Evolutionary conservation across 805 yeast genomes (phyloP), one percentile per base, ranked within the genome.

Genomic region (Pichia rugopelliculosa): DNA sequence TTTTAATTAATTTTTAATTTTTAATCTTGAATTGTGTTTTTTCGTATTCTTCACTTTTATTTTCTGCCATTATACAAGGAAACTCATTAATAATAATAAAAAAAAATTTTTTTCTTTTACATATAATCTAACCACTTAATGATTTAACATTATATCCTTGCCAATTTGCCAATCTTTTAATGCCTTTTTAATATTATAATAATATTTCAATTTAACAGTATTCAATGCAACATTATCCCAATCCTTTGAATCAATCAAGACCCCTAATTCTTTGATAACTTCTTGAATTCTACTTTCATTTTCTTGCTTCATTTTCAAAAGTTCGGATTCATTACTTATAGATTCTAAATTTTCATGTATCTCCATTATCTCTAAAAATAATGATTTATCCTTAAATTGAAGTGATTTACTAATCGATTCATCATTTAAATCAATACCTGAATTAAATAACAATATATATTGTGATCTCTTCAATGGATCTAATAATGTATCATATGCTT

Each of bases 301-400:
- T 48, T 79, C 84, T 10, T 53, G 57, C 26, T 74, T 71, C 37
- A 88, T 59, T 0, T 56, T 63, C 1, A 65, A 73, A 27, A 87
- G 69, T 42, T 87, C 96, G 3, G 71, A 66, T 44, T 78, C 84
- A 45, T 65, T 67, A 1, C 70, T 67, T 6, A 87, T 82, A 53
- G 79, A 79, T 51, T 87, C 95, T 48, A 90, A 68, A 38, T 78
- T 76, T 64, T 91, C 99, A 61, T 90, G 93, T 5, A 87, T 79
- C 54, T 88, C 95, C 66, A 91, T 70, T 21, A 91, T 84, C 39
- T 79, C 78, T 82, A 87, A 77, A 37, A 91, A 67, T 59, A 87
- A 67, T 15, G 69, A 74, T 48, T 82, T 79, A 49, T 66, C 69
- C 50, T 65, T 58, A 46, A 65, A 61, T 41, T 67, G 68, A 33